phyloP scores from a whole-genome alignment of 257 asterid species.

The Scutellaria galericulata region DNA sequence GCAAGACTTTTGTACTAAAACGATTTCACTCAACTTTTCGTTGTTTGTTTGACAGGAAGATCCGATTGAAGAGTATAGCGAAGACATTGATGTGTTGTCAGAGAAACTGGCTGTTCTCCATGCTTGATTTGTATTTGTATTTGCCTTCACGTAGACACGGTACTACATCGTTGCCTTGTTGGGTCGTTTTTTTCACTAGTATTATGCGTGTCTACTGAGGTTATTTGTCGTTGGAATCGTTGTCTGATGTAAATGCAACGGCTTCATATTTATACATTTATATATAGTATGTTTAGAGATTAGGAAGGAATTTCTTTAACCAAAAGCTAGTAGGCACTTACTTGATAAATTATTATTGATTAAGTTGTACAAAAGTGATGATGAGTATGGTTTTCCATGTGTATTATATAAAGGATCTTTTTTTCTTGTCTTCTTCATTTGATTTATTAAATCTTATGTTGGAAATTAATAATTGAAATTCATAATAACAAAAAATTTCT shows the following conservation, averaged over 20 bases:
- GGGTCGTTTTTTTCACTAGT: slow-evolving; percentile 3
- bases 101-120: slow-evolving; percentile 57
- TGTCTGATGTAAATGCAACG: slow-evolving; percentile 2
- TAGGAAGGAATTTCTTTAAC: slow-evolving; percentile 3
- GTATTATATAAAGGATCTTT: not conserved
- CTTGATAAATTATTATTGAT: not conserved
- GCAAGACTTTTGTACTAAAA: too few relatives aligned
- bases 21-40: not conserved
- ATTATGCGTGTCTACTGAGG: not conserved
- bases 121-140: slow-evolving; percentile 36
- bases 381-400: slow-evolving; percentile 6
- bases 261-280: slow-evolving; percentile 18
- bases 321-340: too few relatives aligned
- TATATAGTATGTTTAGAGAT: slow-evolving; percentile 19
- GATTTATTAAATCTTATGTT: not conserved
- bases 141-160: not conserved
- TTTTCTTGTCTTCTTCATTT: not conserved
- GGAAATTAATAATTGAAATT: too few relatives aligned
- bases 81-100: slow-evolving; percentile 53
- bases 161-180: too few relatives aligned
- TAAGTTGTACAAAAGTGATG: slow-evolving; percentile 15
- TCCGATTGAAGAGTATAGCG: slow-evolving; percentile 46
- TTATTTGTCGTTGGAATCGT: too few relatives aligned
- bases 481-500: too few relatives aligned
- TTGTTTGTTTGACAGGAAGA: slow-evolving; percentile 45